Evolutionary conservation across 2,329 filamentous ascomycete genomes (phyloP).

Genomic region (Monosporascus sp.): DNA sequence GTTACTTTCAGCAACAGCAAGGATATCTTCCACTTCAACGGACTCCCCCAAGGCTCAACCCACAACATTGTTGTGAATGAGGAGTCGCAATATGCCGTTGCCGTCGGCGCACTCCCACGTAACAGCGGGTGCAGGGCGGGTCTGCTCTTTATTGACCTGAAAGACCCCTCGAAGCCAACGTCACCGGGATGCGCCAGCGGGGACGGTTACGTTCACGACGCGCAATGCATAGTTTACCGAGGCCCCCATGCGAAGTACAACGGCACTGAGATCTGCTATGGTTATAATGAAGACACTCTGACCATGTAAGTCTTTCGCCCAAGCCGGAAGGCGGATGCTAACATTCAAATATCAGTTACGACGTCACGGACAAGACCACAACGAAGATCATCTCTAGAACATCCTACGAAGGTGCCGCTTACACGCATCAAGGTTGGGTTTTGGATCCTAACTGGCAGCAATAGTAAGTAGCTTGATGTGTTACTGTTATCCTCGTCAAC

Average conservation of each 20-base stretch:
- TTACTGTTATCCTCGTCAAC: no score
- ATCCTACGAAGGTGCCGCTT: constrained; percentile 50
- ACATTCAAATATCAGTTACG: no score
- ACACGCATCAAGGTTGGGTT: constrained; percentile 55
- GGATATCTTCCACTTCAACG: constrained; percentile 30
- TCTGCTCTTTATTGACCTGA: constrained; percentile 54
- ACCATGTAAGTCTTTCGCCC: constrained; percentile 31
- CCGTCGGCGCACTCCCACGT: constrained; percentile 37
- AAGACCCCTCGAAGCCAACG: constrained; percentile 46
- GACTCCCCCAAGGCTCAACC: constrained; percentile 32
- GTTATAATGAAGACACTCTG: constrained; percentile 48
- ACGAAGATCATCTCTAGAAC: constrained; percentile 46
- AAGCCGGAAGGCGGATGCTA: no score
- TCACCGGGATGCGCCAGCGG: constrained; percentile 47
- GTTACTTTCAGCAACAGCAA: constrained; percentile 30
- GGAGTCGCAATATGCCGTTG: constrained; percentile 42
- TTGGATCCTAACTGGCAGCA: constrained; percentile 39
- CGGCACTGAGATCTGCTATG: constrained; percentile 50
- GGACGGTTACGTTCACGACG: constrained; percentile 57
- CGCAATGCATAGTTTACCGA: constrained; percentile 45
- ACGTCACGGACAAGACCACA: no score
- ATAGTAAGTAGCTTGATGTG: constrained; percentile 16
- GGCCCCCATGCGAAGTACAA: constrained; percentile 44
- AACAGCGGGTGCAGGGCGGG: constrained; percentile 41
- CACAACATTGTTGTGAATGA: constrained; percentile 51